Base-by-base conservation (phyloP, 2,329 filamentous ascomycete genomes). In the Zymoseptoria crescenta region DNA sequence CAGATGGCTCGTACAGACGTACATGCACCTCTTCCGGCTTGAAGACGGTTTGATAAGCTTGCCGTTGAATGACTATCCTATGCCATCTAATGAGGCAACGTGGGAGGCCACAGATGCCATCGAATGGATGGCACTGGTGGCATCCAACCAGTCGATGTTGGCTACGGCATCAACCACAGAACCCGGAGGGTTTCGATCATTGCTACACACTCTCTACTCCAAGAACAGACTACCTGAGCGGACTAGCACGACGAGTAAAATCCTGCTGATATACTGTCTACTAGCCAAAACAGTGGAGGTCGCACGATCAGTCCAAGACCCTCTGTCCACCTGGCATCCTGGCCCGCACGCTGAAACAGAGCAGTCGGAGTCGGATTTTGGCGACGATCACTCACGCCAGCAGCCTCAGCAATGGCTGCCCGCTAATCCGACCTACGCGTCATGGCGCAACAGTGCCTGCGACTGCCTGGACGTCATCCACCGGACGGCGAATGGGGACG, bases 391-490 rank as follows among this genome's bases (percentile, higher is more conserved):
- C 20, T 24, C 19, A 59, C 48, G 30, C 24, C n/a, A 56, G 19
- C 51, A 45, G 29, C 3, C 54, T 21, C 27, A 54, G 29, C 55
- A 52, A 45, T 59, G 57, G 57, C 57, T 59, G n/a, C 57, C 57
- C 27, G 57, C 57, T 13, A 59, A 56, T 19, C 28, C 57, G 3
- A 41, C 9, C 4, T 59, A 28, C 20, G 55, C 57, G 24, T 41
- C 57, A 10, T 63, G 61, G 61, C 59, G 61, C 21, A 63, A 63
- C 61, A 61, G 57, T 28, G 52, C 61, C 8, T 60, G 60, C 24
- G 61, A 63, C 29, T 61, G 54, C 16, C 45, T 63, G 8, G 61
- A 63, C 30, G 19, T 55, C 9, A 35, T 63, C 19, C 61, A 63
- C 24, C 61, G 61, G 61, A 58, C 30, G 50, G 59, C 59, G 1